Conservation (phyloP, 192 early-diverging fungal genomes). For the Coemansia sp. region DNA sequence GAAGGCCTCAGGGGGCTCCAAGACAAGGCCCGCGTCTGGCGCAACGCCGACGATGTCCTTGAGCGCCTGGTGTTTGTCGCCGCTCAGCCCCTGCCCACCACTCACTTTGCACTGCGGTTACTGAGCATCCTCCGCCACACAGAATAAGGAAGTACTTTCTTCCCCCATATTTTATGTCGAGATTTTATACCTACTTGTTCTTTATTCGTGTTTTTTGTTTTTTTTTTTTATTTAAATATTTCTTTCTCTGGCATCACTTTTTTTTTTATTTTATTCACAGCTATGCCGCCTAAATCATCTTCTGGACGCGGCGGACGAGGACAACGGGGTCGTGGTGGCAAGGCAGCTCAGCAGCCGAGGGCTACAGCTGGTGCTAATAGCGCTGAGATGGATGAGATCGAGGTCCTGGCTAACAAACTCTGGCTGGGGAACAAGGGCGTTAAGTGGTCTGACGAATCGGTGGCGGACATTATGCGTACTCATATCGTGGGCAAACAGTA, state of each 20-base stretch:
- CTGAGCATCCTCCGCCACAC: conserved; percentile 30
- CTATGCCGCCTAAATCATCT: conserved; percentile 8
- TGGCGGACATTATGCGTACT: not conserved
- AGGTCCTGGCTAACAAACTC: conserved; percentile 13
- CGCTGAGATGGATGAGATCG: not conserved
- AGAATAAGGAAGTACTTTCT: not conserved
- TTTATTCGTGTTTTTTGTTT: conserved; percentile 3
- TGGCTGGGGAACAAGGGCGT: conserved; percentile 14
- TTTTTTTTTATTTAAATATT: not conserved
- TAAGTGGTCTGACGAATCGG: conserved; percentile 15
- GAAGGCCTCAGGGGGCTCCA: conserved; percentile 25
- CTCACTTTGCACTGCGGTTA: conserved; percentile 31
- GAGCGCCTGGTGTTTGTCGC: conserved; percentile 49
- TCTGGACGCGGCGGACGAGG: not conserved
- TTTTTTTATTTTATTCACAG: not conserved
- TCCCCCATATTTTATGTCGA: not conserved
- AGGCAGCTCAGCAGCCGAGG: not conserved
- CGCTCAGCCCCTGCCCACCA: conserved; percentile 11
- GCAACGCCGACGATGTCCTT: conserved; percentile 36
- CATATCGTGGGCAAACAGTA: conserved; percentile 13
- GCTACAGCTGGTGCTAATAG: not conserved
- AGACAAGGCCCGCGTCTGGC: conserved; percentile 39
- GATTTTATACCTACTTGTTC: not conserved
- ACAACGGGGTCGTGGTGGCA: not conserved
- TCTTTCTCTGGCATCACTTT: not conserved